Percentiles rank a stretch among this genome's conserved stretches.
phyloP scores from a whole-genome alignment of 306 rosid genomes.

The Nissolia schottii region DNA sequence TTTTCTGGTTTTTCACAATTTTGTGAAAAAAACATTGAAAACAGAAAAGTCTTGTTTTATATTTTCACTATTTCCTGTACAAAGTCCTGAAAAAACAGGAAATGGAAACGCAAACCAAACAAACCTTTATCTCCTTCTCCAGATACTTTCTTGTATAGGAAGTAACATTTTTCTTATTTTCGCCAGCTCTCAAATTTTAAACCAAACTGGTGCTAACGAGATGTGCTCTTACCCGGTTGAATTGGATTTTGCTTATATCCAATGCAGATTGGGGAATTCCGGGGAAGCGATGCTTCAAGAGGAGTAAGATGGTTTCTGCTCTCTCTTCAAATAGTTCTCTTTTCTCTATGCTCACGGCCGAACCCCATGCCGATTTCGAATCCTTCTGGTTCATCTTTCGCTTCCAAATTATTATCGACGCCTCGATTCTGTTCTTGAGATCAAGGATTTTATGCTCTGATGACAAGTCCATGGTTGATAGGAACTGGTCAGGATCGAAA shows the following conservation, averaged over 20 bases:
- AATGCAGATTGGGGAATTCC: conserved; percentile 88
- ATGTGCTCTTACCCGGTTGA: conserved; percentile 45
- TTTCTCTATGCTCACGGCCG: conserved; percentile 89
- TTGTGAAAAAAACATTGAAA: no score
- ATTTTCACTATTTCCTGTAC: no score
- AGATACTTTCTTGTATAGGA: no score
- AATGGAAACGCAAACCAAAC: no score
- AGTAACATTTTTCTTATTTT: no score
- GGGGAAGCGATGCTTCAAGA: conserved; percentile 87
- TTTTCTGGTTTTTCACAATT: no score
- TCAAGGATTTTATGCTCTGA: conserved; percentile 91
- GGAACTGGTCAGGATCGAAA: conserved; percentile 90
- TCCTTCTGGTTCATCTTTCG: conserved; percentile 97
- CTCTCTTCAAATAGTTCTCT: conserved; percentile 96
- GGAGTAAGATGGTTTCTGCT: conserved; percentile 86
- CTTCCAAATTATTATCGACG: conserved; percentile 95
- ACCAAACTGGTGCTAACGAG: no score
- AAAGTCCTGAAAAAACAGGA: no score
- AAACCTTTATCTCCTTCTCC: no score
- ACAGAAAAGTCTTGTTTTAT: no score
- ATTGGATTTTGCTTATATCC: conserved; percentile 98
- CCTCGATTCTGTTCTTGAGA: conserved; percentile 89
- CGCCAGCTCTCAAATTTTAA: no score
- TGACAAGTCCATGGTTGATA: conserved; percentile 70
- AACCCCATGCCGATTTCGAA: conserved; percentile 88